Evolutionary conservation across 1,139 yeast species (phyloP), one percentile per base, ranked within the genome.

Genomic region (Zygosaccharomyces pseudobailii): DNA sequence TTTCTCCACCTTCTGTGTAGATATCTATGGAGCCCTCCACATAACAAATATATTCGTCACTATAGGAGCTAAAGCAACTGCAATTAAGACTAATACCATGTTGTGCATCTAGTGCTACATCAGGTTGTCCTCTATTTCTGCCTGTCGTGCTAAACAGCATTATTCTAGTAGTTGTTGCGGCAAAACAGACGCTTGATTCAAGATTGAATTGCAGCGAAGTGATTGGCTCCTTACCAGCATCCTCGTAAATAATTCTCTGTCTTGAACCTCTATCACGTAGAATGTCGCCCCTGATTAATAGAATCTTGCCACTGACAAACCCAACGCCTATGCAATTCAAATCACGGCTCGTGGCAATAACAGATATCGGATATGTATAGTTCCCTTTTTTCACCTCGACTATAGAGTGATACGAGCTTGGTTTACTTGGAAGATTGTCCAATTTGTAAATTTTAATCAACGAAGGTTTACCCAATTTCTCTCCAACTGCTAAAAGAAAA

Each of bases 221-320:
- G 23, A 94, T 76, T 0, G 97, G 96, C 45, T 87, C 94, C 24
- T 71, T 68, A 17, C 82, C 76, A 4, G 55, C 41, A 46, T 63
- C 68, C 53, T 84, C 87, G 59, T 81, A 87, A 1, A 90, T 80
- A 0, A 84, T 66, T 31, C 97, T 71, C 61, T 90, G 97, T 54
- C 92, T 79, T 4, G 96, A 81, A 0, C 98, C 98, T 50, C 96
- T 70, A 61, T 94, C 99, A 55, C 92, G 79, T 2, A 87, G 59
- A 39, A 94, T 68, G 64, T 92, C 98, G 5, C 98, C 99, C 52
- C 97, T 69, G 0, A 90, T 79, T 3, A 90, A 70, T 5, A 90
- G 71, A 2, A 90, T 92, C 24, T 82, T 76, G 5, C 99, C 99
- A 64, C 89, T 87, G 20, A 95, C 84, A 62, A 82, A 89, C 0